Conservation (phyloP, 768 basidiomycete species). For the Fistulinella prunicolor region DNA sequence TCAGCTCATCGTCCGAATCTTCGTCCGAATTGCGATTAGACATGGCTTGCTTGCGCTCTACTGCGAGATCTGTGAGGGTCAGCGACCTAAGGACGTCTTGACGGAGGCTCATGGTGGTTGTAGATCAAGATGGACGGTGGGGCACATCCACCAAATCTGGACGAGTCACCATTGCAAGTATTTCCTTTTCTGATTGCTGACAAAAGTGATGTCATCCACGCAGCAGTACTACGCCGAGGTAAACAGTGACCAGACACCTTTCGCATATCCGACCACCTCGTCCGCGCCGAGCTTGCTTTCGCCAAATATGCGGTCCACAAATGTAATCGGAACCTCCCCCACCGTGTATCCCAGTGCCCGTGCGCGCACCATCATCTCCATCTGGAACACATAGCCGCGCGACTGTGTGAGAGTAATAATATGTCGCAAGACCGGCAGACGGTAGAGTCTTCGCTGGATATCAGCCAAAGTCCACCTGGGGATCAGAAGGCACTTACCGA, state of each 20-base stretch:
- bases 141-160: background rate
- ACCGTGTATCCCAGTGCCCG: slow-evolving; percentile 79
- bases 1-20: slow-evolving; percentile 66
- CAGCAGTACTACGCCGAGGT: slow-evolving; percentile 63
- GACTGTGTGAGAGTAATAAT: slow-evolving; percentile 84
- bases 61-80: slow-evolving; percentile 34
- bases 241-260: slow-evolving; percentile 83
- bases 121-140: slow-evolving; percentile 1
- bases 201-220: slow-evolving; percentile 23
- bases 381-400: slow-evolving; percentile 94
- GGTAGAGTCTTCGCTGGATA: slow-evolving; percentile 57
- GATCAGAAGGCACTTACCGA: slow-evolving; percentile 47
- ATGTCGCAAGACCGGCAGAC: slow-evolving; percentile 68
- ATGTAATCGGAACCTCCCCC: slow-evolving; percentile 91
- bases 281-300: slow-evolving; percentile 89
- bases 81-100: slow-evolving; percentile 67
- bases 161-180: background rate
- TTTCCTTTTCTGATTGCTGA: slow-evolving; percentile 16
- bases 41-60: slow-evolving; percentile 22
- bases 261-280: slow-evolving; percentile 83
- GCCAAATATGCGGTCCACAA: slow-evolving; percentile 90
- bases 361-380: slow-evolving; percentile 97
- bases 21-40: slow-evolving; percentile 30
- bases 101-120: slow-evolving; percentile 58
- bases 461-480: background rate